These are phyloP conservation scores for Solanum rostratum DNA, from an alignment of 257 asterid genomes.

Conservation along the genomic window DNA sequence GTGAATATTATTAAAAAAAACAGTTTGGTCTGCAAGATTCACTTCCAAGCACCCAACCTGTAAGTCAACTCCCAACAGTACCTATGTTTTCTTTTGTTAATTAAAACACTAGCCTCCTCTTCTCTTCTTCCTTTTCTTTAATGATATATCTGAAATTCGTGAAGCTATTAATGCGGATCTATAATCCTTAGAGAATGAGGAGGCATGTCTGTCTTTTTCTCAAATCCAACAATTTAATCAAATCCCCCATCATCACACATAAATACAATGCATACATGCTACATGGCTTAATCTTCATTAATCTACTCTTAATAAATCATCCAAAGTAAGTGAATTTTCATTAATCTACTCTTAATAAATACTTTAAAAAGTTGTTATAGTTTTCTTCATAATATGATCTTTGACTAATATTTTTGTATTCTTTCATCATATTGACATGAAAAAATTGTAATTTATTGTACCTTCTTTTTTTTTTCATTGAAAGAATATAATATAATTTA, in stretches of 20 bases:
- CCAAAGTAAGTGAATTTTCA: too few relatives aligned
- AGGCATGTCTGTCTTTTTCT: conserved; percentile 33
- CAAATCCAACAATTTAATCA: background rate
- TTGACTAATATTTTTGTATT: too few relatives aligned
- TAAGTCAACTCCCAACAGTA: conserved; percentile 73
- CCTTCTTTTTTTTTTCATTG: too few relatives aligned
- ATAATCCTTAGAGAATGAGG: conserved; percentile 25
- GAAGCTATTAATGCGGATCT: conserved; percentile 62
- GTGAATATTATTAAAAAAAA: conserved; percentile 4
- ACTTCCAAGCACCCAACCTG: conserved; percentile 24
- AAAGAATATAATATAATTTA: too few relatives aligned
- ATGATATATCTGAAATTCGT: conserved; percentile 15
- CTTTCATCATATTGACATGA: too few relatives aligned
- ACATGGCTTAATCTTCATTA: background rate
- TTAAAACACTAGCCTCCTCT: background rate
- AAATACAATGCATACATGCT: background rate
- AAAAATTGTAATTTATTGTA: too few relatives aligned
- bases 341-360: background rate
- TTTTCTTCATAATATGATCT: too few relatives aligned
- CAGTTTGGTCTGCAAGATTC: conserved; percentile 8
- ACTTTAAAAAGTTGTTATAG: too few relatives aligned
- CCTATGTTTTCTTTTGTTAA: conserved; percentile 29
- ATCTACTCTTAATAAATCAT: background rate
- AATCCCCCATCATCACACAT: background rate
- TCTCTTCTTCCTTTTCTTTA: background rate